A percentile compares a stretch with the other conserved stretches of the same genome.
phyloP scores from a whole-genome alignment of 2,329 filamentous ascomycete genomes.

The Sporothrix humicola region DNA sequence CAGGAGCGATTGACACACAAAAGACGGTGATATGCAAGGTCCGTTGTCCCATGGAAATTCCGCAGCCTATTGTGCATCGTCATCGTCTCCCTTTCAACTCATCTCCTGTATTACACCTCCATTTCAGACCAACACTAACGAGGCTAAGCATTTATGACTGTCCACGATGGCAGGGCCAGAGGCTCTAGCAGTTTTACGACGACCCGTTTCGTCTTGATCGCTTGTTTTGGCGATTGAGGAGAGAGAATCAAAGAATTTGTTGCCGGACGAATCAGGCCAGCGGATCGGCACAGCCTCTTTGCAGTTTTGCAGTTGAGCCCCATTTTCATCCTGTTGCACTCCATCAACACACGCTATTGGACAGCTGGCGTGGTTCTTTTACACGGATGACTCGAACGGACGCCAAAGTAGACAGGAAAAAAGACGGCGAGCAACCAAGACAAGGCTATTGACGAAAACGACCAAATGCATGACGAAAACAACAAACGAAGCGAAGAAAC shows the following conservation, averaged over 20 bases:
- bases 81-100: too few species aligned
- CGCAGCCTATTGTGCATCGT: too few species aligned
- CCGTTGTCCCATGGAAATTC: too few species aligned
- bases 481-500: background rate
- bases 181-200: background rate
- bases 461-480: background rate
- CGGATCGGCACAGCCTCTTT: background rate
- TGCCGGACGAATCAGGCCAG: constrained; percentile 4
- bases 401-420: background rate
- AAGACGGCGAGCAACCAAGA: background rate
- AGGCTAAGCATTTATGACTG: background rate
- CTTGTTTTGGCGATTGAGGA: background rate
- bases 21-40: too few species aligned
- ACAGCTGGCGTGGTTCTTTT: background rate
- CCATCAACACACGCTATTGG: background rate
- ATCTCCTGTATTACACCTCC: too few species aligned
- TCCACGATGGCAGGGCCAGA: too few species aligned
- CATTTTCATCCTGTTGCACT: too few species aligned
- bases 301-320: background rate
- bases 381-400: background rate
- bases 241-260: background rate
- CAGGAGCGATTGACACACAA: background rate
- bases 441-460: background rate
- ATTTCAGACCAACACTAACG: background rate
- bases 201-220: background rate